Evolutionary conservation across 2,329 filamentous ascomycete genomes (phyloP), one percentile per base, ranked within the genome.

Genomic region (Stagonosporopsis tanaceti): DNA sequence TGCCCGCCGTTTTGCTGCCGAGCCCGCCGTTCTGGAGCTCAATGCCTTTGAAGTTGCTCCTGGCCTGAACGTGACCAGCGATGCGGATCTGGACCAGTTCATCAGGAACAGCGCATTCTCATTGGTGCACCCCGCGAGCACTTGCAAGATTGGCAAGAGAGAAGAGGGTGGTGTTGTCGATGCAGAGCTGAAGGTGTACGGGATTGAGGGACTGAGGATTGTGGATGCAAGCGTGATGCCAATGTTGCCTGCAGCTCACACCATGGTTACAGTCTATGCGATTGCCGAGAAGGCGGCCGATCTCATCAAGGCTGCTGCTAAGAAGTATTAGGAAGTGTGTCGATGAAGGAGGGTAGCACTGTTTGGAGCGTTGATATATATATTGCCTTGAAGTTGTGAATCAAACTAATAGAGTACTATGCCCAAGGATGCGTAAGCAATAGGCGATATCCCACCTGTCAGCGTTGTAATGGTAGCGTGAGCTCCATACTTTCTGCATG

Each of bases 401-500:
- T 47, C 41, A 53, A 14, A 56, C 42, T 20, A 56, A 14, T 24
- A 50, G 27, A 11, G 51, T 41, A 22, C 34, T 30, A 3, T 51
- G 41, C 22, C 40, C 47, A 11, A 56, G 14, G 6, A 50, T 41
- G 3, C 30, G 27, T 14, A 53, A n/a, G 27, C 53, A 56, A 8
- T 27, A 35, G 15, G 34, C 41, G 4, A 56, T 35, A 9, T 51
- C 35, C 53, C 53, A 51, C 11, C n/a, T 25, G 5, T 56, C 42
- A n/a, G 40, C 22, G n/a, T 47, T 27, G 6, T 17, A 12, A 2
- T 35, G 15, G 6, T n/a, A 5, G 17, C 47, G 40, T 22, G 14
- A 22, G 22, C 37, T 40, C 77, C 76, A 78, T 30, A 73, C 74
- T 50, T 68, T 65, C 50, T 76, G 69, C 75, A 78, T 77, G 27